These are phyloP conservation scores for Cutaneotrichosporon cutaneum DNA, from an alignment of 1,284 basidiomycete species.

Conservation along the genomic window DNA sequence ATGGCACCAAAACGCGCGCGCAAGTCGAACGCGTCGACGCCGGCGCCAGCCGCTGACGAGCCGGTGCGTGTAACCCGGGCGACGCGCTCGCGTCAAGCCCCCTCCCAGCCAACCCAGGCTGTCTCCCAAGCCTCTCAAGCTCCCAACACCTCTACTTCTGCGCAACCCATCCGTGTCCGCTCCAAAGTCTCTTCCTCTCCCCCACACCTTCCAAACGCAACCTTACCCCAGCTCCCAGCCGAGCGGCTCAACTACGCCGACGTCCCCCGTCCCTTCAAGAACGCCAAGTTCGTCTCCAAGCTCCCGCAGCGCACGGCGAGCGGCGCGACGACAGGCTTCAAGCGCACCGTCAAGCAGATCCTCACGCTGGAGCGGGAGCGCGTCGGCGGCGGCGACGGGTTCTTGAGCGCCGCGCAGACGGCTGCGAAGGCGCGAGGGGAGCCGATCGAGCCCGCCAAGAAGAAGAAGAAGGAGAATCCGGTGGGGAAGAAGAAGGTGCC, in stretches of 20 bases:
- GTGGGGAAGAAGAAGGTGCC: constrained; percentile 21
- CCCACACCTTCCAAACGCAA: background rate
- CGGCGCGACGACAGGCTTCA: constrained; percentile 27
- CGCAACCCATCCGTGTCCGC: background rate
- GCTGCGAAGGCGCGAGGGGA: constrained; percentile 41
- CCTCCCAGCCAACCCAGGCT: background rate
- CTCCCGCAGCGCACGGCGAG: constrained; percentile 42
- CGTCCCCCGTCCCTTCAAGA: constrained; percentile 48
- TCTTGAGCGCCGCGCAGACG: constrained; percentile 40
- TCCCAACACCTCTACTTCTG: background rate
- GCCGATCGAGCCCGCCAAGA: constrained; percentile 39
- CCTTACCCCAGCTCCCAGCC: constrained; percentile 21
- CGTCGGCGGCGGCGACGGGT: constrained; percentile 45
- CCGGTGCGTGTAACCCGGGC: constrained; percentile 16
- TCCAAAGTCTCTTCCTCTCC: background rate
- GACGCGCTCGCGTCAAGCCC: background rate
- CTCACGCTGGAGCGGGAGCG: constrained; percentile 49
- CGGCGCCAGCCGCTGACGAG: constrained; percentile 33
- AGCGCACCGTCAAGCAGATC: constrained; percentile 51
- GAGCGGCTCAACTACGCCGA: constrained; percentile 48
- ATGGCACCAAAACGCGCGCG: constrained; percentile 27
- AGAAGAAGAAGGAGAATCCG: constrained; percentile 41
- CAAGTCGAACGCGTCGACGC: constrained; percentile 44
- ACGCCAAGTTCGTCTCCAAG: constrained; percentile 35
- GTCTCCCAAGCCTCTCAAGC: background rate